Conservation (phyloP, 2,329 filamentous ascomycete genomes). For the Cercospora sesami region DNA sequence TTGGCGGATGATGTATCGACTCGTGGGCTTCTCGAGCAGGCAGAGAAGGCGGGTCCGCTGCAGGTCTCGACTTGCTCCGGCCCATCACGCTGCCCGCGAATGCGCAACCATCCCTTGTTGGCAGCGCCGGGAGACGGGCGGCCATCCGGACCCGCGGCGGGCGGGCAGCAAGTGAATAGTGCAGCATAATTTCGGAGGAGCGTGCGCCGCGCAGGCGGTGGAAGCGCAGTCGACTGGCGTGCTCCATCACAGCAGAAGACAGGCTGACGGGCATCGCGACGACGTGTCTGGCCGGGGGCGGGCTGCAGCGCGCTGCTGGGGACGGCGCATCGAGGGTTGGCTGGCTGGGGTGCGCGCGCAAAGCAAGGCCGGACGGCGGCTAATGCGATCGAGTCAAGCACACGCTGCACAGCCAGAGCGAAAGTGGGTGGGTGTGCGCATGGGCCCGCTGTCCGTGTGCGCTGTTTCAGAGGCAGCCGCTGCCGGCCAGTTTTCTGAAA, state of each 20-base stretch:
- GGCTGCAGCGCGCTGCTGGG: background rate
- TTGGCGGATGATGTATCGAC: constrained; percentile 13
- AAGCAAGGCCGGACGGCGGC: background rate
- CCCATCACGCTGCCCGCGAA: background rate
- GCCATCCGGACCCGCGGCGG: constrained; percentile 1
- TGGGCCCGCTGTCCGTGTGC: background rate
- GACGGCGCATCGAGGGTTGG: background rate
- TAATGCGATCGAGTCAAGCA: background rate
- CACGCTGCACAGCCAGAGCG: background rate
- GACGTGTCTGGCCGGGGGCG: background rate
- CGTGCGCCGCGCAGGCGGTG: background rate
- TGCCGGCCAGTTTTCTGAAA: constrained; percentile 11
- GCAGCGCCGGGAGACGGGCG: background rate
- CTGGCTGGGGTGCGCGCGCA: background rate
- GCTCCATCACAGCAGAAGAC: background rate
- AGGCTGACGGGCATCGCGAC: background rate
- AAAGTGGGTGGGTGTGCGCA: background rate
- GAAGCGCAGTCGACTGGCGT: background rate
- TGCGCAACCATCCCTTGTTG: constrained; percentile 17
- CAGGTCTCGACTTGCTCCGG: constrained; percentile 18
- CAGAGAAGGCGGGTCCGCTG: constrained; percentile 2
- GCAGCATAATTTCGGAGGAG: background rate
- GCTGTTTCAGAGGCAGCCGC: background rate
- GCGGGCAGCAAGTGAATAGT: background rate
- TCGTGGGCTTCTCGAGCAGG: constrained; percentile 3